Percentiles rank a stretch among this genome's conserved stretches.
phyloP scores from a whole-genome alignment of 2,329 filamentous ascomycete species.

The Helotiales sp. region DNA sequence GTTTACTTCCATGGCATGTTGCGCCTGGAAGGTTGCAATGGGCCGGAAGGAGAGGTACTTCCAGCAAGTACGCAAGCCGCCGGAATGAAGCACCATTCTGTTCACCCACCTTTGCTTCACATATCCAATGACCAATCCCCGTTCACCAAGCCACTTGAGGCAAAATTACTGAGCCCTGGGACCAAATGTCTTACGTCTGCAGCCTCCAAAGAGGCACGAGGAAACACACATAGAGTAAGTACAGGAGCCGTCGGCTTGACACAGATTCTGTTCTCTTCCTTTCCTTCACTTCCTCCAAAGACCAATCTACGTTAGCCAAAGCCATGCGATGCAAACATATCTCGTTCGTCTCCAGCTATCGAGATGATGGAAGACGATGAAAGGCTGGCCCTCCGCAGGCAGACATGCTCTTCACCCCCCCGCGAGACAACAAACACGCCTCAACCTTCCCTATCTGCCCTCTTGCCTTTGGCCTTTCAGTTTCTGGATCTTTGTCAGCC shows the following conservation, averaged over 20 bases:
- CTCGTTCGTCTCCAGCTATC: neutral
- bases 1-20: neutral
- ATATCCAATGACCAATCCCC: neutral
- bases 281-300: neutral
- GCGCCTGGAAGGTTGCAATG: neutral
- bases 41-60: neutral
- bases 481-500: neutral
- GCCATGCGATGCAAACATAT: neutral
- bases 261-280: neutral
- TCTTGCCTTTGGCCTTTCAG: neutral
- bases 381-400: neutral
- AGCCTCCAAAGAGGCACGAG: neutral
- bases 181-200: no score
- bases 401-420: neutral
- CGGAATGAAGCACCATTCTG: neutral
- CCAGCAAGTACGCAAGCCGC: neutral
- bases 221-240: neutral
- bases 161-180: no score
- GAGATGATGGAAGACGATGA: slow-evolving; percentile 1
- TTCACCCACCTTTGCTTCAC: neutral
- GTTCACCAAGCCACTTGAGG: neutral
- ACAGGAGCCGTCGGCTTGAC: neutral
- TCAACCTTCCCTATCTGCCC: no score
- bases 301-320: neutral
- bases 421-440: neutral